phyloP scores from a whole-genome alignment of 495 filamentous ascomycete genomes.

The Pseudevernia furfuracea region DNA sequence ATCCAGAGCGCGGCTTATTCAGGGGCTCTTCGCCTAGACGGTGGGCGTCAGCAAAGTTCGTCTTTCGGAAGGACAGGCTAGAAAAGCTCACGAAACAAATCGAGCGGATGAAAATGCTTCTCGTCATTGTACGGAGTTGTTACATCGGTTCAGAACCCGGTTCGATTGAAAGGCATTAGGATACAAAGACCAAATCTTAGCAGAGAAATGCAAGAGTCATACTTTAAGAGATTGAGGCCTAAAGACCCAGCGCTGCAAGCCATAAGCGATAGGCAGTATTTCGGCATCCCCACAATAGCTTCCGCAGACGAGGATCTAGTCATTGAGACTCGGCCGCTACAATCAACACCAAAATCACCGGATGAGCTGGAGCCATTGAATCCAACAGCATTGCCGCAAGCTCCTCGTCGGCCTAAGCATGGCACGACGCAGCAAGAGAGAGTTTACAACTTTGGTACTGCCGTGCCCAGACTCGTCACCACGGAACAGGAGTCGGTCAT shows the following conservation, averaged over 20 bases:
- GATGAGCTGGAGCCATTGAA: neutral
- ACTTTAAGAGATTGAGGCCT: neutral
- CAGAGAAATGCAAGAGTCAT: constrained; percentile 1
- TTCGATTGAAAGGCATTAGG: no score
- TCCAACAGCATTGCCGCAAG: neutral
- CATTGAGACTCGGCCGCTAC: neutral
- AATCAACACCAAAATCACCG: neutral
- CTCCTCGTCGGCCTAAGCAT: neutral
- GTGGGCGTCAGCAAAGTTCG: neutral
- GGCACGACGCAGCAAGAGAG: neutral
- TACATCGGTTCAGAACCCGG: neutral
- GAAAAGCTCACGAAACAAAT: neutral
- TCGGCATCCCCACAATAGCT: neutral
- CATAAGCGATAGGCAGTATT: neutral
- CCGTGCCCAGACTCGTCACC: neutral
- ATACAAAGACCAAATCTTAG: neutral
- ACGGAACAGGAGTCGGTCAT: neutral
- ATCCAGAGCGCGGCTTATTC: neutral
- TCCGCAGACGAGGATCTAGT: neutral
- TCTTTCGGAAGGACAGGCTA: neutral
- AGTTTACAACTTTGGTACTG: neutral
- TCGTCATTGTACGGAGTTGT: neutral
- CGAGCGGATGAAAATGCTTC: neutral
- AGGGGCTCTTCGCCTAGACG: neutral
- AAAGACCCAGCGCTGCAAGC: neutral